Base-by-base conservation (phyloP, 257 asterid species). In the Solanum chaucha region DNA sequence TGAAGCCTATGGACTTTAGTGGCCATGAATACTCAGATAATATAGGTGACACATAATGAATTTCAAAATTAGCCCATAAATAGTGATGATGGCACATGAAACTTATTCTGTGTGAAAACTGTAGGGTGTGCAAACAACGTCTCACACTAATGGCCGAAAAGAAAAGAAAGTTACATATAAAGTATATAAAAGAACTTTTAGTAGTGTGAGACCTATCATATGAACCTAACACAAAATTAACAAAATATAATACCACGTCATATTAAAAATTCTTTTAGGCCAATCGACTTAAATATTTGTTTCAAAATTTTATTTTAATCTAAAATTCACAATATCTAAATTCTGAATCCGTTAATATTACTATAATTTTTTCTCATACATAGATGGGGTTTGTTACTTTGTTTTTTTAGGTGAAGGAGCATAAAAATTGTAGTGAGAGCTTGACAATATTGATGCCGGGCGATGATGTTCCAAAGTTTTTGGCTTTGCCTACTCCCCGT, bases 361-460 rank as follows among this genome's bases (percentile, higher is more conserved):
- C 2, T 38, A 12, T n/a, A 40, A 6, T 5, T 22, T 10, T 75
- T 75, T 40, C 35, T 75, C 83, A 75, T 83, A 41, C 14, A 7
- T 67, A 9, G 3, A 35, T 30, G 46, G 46, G 30, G 30, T 13
- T 61, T 61, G 30, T 61, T 59, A 61, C 68, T 30, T 75, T 41
- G 13, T 41, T 51, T 41, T 77, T 77, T 77, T 61, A 86, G 86
- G 35, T 10, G 28, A 41, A 34, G 85, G 68, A 88, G 86, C 41
- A 22, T 24, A 77, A 40, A 26, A 17, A 20, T 38, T 84, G 46
- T n/a, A 64, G 20, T 22, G 59, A 86, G 84, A 86, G 86, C 78
- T 68, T 88, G 35, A 71, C 72, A 70, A 86, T 88, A n/a, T 55
- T 88, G 86, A 88, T 88, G 90, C 85, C 90, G 0, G 90, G 90